Conservation (phyloP, 805 yeast genomes). For the Kodamaea leandrae region DNA sequence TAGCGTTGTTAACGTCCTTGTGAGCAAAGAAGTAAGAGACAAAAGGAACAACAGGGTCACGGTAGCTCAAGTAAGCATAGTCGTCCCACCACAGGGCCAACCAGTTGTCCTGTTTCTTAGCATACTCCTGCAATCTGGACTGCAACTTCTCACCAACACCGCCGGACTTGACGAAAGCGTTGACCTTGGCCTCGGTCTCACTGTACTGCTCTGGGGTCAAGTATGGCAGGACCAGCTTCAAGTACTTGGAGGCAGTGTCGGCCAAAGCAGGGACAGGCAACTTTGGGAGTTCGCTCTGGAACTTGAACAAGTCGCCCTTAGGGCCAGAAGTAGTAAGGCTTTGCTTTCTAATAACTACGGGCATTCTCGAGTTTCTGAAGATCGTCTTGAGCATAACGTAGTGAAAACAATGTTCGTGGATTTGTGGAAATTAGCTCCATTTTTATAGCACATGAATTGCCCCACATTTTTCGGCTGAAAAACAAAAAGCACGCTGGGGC, state of each 20-base stretch:
- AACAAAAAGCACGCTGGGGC: too few species aligned
- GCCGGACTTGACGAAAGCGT: constrained; percentile 60
- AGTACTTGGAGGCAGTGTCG: constrained; percentile 66
- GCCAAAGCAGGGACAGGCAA: constrained; percentile 84
- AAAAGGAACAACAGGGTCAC: constrained; percentile 93
- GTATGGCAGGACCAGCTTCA: constrained; percentile 71
- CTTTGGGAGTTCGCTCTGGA: constrained; percentile 71
- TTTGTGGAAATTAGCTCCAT: not conserved
- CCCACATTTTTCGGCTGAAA: constrained; percentile 3
- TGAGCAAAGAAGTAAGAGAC: constrained; percentile 89
- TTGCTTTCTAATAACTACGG: constrained; percentile 10
- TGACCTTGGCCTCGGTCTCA: constrained; percentile 53
- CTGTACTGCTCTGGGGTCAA: constrained; percentile 50
- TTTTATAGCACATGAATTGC: not conserved
- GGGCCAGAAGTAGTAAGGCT: constrained; percentile 24
- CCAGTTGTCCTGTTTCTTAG: constrained; percentile 78
- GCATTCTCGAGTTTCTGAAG: constrained; percentile 6
- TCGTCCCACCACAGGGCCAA: constrained; percentile 90
- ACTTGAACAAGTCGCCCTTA: constrained; percentile 68
- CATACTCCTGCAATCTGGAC: constrained; percentile 55
- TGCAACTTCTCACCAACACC: constrained; percentile 72
- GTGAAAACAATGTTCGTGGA: not conserved
- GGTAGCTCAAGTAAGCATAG: constrained; percentile 83
- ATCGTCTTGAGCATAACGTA: constrained; percentile 4
- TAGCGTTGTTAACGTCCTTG: constrained; percentile 56